These are phyloP conservation scores for Phytophthora pinifolia DNA, from an alignment of 352 stramenopile genomes.

Conservation along the genomic window DNA sequence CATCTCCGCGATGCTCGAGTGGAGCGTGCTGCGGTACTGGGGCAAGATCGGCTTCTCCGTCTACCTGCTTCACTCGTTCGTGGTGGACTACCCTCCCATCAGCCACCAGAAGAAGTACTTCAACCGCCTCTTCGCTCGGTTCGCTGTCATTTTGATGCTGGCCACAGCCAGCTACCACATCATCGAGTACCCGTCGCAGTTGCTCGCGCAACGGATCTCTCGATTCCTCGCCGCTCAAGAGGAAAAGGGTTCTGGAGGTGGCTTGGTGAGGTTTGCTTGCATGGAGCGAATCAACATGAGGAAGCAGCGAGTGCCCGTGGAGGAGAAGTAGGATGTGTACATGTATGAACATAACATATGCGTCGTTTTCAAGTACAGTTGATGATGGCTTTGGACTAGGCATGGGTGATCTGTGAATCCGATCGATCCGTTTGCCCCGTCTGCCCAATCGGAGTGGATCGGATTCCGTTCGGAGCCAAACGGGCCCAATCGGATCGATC, in stretches of 20 bases:
- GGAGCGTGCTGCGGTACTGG: constrained; percentile 29
- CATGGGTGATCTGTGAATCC: too few relatives aligned
- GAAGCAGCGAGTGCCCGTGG: constrained; percentile 9
- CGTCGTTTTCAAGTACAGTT: too few relatives aligned
- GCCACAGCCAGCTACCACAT: constrained; percentile 29
- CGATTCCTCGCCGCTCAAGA: constrained; percentile 9
- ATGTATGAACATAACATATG: constrained; percentile 11
- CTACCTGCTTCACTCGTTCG: constrained; percentile 27
- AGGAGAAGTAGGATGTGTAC: constrained; percentile 15
- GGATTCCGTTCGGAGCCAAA: too few relatives aligned
- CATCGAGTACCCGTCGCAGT: constrained; percentile 30
- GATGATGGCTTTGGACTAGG: too few relatives aligned
- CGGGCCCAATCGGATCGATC: too few relatives aligned
- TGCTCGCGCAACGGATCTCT: constrained; percentile 17
- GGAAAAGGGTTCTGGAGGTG: not conserved
- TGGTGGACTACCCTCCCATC: constrained; percentile 20
- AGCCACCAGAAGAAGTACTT: constrained; percentile 33
- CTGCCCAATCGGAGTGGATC: too few relatives aligned
- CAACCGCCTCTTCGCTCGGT: constrained; percentile 32
- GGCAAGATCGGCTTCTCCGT: constrained; percentile 29
- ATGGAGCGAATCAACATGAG: constrained; percentile 20
- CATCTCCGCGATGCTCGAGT: constrained; percentile 28
- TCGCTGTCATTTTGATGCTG: constrained; percentile 31
- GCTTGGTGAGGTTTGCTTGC: constrained; percentile 17
- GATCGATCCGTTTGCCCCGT: too few relatives aligned